phyloP scores from a whole-genome alignment of 805 yeast species.

The Spathaspora girioi region DNA sequence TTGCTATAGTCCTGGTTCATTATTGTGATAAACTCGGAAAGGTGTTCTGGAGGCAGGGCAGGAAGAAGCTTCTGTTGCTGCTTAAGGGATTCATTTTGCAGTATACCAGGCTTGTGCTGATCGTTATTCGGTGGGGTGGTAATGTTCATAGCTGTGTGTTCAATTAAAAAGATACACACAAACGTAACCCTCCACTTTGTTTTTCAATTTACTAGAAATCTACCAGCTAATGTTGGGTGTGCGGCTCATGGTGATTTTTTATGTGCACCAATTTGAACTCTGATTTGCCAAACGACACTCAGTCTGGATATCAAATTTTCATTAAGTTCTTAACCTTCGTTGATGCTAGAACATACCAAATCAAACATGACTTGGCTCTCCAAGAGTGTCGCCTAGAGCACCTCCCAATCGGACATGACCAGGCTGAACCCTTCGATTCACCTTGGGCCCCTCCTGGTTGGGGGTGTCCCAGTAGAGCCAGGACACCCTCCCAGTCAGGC shows the following conservation, averaged over 20 bases:
- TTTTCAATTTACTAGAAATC: neutral
- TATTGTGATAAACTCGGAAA: slow-evolving; percentile 57
- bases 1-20: slow-evolving; percentile 21
- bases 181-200: neutral
- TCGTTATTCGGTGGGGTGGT: neutral
- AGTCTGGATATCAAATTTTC: too few species aligned
- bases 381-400: too few species aligned
- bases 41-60: slow-evolving; percentile 45
- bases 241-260: neutral
- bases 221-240: neutral
- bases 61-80: neutral
- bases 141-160: neutral
- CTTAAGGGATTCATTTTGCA: neutral
- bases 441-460: too few species aligned
- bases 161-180: neutral
- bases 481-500: too few species aligned
- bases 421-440: too few species aligned
- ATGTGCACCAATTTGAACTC: too few species aligned
- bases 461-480: too few species aligned
- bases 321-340: too few species aligned
- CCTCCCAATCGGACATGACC: too few species aligned
- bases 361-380: too few species aligned
- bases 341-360: too few species aligned
- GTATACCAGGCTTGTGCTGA: neutral
- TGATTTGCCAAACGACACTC: too few species aligned